A percentile compares a stretch with the other conserved stretches of the same genome.
These are phyloP conservation scores for Arabidopsis suecica DNA, from an alignment of 345 rosid genomes.

Conservation along the genomic window DNA sequence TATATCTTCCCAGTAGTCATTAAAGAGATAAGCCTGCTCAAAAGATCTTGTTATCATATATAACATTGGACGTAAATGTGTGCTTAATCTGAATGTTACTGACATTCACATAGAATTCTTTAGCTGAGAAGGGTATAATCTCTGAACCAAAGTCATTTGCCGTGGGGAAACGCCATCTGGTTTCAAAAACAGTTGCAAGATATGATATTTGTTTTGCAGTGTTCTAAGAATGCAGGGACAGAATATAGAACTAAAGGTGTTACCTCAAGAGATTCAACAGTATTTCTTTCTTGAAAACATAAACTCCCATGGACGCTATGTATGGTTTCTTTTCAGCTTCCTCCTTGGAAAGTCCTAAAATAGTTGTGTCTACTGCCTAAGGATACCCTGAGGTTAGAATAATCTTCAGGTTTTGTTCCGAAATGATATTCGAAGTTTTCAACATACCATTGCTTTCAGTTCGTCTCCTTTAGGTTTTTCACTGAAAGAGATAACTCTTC, in stretches of 20 bases:
- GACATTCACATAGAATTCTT: slow-evolving; percentile 72
- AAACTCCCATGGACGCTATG: slow-evolving; percentile 98
- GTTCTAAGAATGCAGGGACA: slow-evolving; percentile 1
- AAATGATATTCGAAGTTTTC: not conserved
- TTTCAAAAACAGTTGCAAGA: slow-evolving; percentile 20
- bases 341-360: slow-evolving; percentile 77
- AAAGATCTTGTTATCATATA: slow-evolving; percentile 23
- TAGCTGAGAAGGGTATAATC: slow-evolving; percentile 94
- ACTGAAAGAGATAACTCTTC: slow-evolving; percentile 80
- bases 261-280: slow-evolving; percentile 93
- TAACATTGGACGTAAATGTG: slow-evolving; percentile 3
- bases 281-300: slow-evolving; percentile 93
- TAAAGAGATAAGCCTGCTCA: slow-evolving; percentile 88
- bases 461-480: slow-evolving; percentile 90
- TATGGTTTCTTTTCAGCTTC: slow-evolving; percentile 91
- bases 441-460: slow-evolving; percentile 79
- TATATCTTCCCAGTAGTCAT: slow-evolving; percentile 98
- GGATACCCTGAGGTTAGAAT: slow-evolving; percentile 30
- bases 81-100: slow-evolving; percentile 34
- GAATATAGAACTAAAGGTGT: slow-evolving; percentile 5
- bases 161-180: slow-evolving; percentile 98
- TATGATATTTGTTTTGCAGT: slow-evolving; percentile 5
- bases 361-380: slow-evolving; percentile 88
- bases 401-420: slow-evolving; percentile 1
- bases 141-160: slow-evolving; percentile 98